These are phyloP conservation scores for Centella asiatica DNA, from an alignment of 129 eudicot species.

Conservation along the genomic window DNA sequence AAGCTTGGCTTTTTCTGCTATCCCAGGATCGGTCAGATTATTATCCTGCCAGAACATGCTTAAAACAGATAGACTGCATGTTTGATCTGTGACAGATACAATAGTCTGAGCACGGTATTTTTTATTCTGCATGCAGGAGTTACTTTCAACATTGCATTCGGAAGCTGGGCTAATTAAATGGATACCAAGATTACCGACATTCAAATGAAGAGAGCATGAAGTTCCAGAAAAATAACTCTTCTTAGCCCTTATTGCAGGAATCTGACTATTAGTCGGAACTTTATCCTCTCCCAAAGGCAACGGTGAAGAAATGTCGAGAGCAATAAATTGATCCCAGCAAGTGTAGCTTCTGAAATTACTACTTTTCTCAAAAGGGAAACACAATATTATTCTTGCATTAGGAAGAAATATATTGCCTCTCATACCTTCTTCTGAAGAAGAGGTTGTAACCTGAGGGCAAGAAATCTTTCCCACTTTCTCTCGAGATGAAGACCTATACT, in stretches of 20 bases:
- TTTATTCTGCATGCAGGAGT: conserved; percentile 11
- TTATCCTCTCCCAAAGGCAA: conserved; percentile 26
- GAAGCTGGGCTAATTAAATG: conserved; percentile 33
- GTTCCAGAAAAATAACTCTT: conserved; percentile 27
- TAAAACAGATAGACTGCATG: conserved; percentile 34
- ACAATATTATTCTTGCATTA: conserved; percentile 69
- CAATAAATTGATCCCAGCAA: conserved; percentile 66
- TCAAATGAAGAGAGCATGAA: conserved; percentile 46
- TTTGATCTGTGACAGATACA: conserved; percentile 33
- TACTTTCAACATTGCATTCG: conserved; percentile 21
- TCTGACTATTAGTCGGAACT: conserved; percentile 17
- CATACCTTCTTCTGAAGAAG: conserved; percentile 27
- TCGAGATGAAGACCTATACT: conserved; percentile 13
- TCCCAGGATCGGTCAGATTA: conserved; percentile 63
- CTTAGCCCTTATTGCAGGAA: conserved; percentile 13
- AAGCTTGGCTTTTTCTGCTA: conserved; percentile 57
- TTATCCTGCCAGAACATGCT: conserved; percentile 70
- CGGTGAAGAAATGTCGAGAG: conserved; percentile 53
- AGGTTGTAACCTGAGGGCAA: conserved; percentile 9
- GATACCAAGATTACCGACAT: conserved; percentile 41
- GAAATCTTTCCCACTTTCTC: conserved; percentile 11
- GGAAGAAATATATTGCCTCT: conserved; percentile 47
- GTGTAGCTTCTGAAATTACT: conserved; percentile 32
- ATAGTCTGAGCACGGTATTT: conserved; percentile 35
- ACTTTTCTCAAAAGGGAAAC: conserved; percentile 53